These are phyloP conservation scores for Colletotrichum theobromicola DNA, from an alignment of 2,329 filamentous ascomycete species.

Conservation along the genomic window DNA sequence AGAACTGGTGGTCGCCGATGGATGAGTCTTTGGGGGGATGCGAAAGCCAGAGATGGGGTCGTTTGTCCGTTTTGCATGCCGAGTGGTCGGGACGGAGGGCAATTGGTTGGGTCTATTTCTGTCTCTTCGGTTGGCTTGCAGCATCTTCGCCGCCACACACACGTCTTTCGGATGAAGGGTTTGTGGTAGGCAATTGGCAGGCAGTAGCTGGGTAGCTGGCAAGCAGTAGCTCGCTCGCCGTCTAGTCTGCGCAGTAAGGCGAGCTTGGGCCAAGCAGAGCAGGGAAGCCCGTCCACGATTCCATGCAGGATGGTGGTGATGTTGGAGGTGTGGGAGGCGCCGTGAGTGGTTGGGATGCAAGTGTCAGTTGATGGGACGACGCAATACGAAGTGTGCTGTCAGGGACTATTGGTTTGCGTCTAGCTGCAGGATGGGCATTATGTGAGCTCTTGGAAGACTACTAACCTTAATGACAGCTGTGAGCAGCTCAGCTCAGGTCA, in stretches of 20 bases:
- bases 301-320: background rate
- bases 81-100: background rate
- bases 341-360: slow-evolving; percentile 3
- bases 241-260: background rate
- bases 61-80: background rate
- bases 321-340: background rate
- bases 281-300: background rate
- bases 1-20: background rate
- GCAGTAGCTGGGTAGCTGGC: background rate
- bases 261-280: background rate
- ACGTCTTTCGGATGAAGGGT: background rate
- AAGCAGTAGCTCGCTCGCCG: background rate
- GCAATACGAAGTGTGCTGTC: slow-evolving; percentile 8
- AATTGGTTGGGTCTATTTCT: background rate
- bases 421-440: background rate
- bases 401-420: background rate
- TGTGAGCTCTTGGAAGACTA: background rate
- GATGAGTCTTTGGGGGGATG: background rate
- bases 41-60: background rate
- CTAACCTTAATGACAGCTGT: background rate
- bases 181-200: background rate
- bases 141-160: background rate
- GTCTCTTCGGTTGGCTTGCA: background rate
- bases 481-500: background rate
- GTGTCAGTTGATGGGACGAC: slow-evolving; percentile 17